phyloP scores from a whole-genome alignment of 768 basidiomycete genomes.

The Pulveroboletus ravenelii region DNA sequence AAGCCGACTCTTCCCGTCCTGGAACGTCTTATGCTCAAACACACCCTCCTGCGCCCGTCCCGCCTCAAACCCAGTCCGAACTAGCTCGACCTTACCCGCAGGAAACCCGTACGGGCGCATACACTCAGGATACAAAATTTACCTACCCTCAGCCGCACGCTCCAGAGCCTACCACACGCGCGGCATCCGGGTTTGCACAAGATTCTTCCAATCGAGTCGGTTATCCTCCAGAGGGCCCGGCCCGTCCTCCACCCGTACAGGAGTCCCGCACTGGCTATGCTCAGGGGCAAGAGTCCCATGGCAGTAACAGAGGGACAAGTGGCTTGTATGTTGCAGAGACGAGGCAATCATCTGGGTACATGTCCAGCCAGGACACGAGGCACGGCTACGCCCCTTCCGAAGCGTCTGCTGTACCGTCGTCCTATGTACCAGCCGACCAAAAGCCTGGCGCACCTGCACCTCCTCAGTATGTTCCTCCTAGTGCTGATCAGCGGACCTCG shows the following conservation, averaged over 20 bases:
- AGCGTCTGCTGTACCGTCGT: conserved; percentile 3
- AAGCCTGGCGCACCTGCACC: conserved; percentile 9
- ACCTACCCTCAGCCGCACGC: conserved; percentile 19
- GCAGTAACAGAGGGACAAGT: conserved; percentile 2
- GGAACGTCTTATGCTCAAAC: conserved; percentile 18
- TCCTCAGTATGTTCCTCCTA: conserved; percentile 15
- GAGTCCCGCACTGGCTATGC: conserved; percentile 16
- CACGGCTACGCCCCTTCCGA: conserved; percentile 20
- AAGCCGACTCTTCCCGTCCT: conserved; percentile 17
- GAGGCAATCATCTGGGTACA: conserved; percentile 19
- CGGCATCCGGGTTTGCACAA: conserved; percentile 10
- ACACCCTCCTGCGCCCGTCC: conserved; percentile 9
- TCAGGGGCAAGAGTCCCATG: conserved; percentile 21
- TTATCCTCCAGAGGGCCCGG: conserved; percentile 13
- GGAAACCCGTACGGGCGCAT: conserved; percentile 19
- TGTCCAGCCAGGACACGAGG: conserved; percentile 18
- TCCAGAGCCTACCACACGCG: conserved; percentile 14
- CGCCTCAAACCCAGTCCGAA: conserved; percentile 14
- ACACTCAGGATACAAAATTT: conserved; percentile 22
- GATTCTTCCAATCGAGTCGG: conserved; percentile 13
- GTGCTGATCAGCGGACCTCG: conserved; percentile 14
- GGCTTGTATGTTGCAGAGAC: conserved; percentile 15
- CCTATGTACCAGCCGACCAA: conserved; percentile 20
- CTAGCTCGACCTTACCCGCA: conserved; percentile 14
- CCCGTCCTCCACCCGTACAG: conserved; percentile 15